Evolutionary conservation across 192 early-diverging fungal species (phyloP), one percentile per base, ranked within the genome.

Genomic region (Oehlia diaphana): DNA sequence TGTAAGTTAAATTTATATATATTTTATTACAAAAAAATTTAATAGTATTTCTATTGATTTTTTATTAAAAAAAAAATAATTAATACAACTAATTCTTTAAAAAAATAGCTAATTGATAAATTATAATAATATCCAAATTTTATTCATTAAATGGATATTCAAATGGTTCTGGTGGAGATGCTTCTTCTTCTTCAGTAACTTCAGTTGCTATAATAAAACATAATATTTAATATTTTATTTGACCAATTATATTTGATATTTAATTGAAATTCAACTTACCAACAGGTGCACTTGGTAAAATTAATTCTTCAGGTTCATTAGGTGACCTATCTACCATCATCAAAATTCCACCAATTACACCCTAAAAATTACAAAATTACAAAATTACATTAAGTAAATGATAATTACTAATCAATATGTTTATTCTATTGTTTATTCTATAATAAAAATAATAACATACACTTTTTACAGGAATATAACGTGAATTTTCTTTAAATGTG

Each of bases 391-490:
- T 33, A 8, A 14, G 4, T 63, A 37, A 9, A 10, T 4, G 8
- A 72, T 31, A 64, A 37, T 47, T 7, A 35, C 26, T 9, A 72
- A 39, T 16, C n/a, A 33, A 35, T 42, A 66, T 47, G 10, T 47
- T 47, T 47, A 47, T 47, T 47, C 44, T 47, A 26, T 21, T 47
- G 10, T 47, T 47, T 47, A 47, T 47, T 47, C 44, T 47, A 26
- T 21, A 65, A n/a, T 19, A 74, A 21, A 4, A 74, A 42, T 21
- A 7, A 67, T 63, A 63, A 28, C 76, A 68, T 83, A 93, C 91
- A 82, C 90, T 91, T 85, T 95, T 97, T 66, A 99, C 90, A 26
- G 98, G 96, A 35, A 93, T 88, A 84, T 98, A 99, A 44, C 97
- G 92, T 9, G 92, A 85, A 72, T 92, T 92, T 44, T 92, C 91